Conservation (phyloP, 495 filamentous ascomycete species). For the Trichoderma orchidacearum region DNA sequence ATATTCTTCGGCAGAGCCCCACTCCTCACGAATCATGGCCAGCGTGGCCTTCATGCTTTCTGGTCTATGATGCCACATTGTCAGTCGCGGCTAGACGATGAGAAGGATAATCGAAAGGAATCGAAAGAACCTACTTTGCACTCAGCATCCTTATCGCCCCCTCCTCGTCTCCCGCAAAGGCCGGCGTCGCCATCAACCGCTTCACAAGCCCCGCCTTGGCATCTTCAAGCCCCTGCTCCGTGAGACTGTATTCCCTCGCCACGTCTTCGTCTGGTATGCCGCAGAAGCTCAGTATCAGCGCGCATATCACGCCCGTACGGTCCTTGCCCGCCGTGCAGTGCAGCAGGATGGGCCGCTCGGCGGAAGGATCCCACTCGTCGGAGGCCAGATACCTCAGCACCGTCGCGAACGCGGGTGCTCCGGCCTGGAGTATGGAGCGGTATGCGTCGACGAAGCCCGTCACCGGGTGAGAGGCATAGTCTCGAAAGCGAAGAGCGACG, state of each 20-base stretch:
- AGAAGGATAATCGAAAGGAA: not conserved
- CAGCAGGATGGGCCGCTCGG: slow-evolving; percentile 16
- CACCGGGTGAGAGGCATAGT: slow-evolving; percentile 20
- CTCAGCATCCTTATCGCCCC: slow-evolving; percentile 37
- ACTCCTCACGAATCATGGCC: slow-evolving; percentile 32
- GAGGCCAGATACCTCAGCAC: slow-evolving; percentile 27
- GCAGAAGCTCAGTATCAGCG: slow-evolving; percentile 42
- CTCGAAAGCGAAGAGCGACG: slow-evolving; percentile 29
- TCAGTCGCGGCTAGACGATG: slow-evolving; percentile 1
- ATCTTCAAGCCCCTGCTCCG: slow-evolving; percentile 35
- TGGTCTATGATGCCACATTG: slow-evolving; percentile 19
- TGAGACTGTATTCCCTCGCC: slow-evolving; percentile 48
- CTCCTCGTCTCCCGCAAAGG: slow-evolving; percentile 25
- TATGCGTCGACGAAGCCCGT: slow-evolving; percentile 43
- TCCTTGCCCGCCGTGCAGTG: slow-evolving; percentile 26
- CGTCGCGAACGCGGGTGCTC: slow-evolving; percentile 22
- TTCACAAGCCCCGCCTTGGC: slow-evolving; percentile 28
- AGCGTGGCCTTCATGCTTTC: slow-evolving; percentile 42
- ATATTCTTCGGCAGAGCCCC: slow-evolving; percentile 44
- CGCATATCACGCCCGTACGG: slow-evolving; percentile 49
- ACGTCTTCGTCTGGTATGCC: slow-evolving; percentile 42
- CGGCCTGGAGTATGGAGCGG: slow-evolving; percentile 28
- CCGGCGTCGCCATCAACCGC: slow-evolving; percentile 24
- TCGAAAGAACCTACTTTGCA: slow-evolving; percentile 23
- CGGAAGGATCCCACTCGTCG: slow-evolving; percentile 8